Conservation (phyloP, 1,139 yeast genomes). For the Groenewaldozyma auringiensis region DNA sequence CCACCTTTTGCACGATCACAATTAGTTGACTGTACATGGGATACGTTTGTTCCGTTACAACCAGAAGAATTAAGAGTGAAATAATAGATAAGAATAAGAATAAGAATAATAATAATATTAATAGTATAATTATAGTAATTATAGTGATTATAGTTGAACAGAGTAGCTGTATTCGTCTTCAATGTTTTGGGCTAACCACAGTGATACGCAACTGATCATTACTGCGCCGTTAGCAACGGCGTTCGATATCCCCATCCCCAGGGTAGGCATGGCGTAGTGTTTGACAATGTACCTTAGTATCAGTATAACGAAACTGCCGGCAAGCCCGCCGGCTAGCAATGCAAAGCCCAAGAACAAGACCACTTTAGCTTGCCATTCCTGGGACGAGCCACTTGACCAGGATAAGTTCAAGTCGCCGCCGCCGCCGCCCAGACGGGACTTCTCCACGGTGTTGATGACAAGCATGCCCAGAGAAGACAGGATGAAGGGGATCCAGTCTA, state of each 20-base stretch:
- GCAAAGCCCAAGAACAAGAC: constrained; percentile 88
- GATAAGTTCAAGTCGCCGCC: constrained; percentile 18
- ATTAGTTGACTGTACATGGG: constrained; percentile 26
- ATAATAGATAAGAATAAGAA: constrained; percentile 1
- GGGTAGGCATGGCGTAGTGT: constrained; percentile 73
- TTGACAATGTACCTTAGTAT: constrained; percentile 77
- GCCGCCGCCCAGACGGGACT: constrained; percentile 52
- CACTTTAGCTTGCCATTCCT: constrained; percentile 92
- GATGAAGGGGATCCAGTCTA: constrained; percentile 93
- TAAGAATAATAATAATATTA: constrained; percentile 2
- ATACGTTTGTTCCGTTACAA: constrained; percentile 32
- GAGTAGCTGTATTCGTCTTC: constrained; percentile 95
- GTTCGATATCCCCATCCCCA: constrained; percentile 91
- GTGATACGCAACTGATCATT: constrained; percentile 76
- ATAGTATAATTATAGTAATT: not conserved
- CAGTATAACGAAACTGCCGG: constrained; percentile 84
- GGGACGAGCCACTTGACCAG: constrained; percentile 32
- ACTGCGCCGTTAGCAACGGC: constrained; percentile 72
- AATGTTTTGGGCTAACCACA: constrained; percentile 91
- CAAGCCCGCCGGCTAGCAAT: constrained; percentile 85
- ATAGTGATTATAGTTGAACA: constrained; percentile 50
- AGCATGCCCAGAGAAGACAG: constrained; percentile 88
- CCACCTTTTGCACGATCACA: constrained; percentile 34
- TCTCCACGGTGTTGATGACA: constrained; percentile 86
- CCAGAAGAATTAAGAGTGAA: constrained; percentile 25